phyloP scores from a whole-genome alignment of 2,329 filamentous ascomycete species.

The Epichloe coenophiala region DNA sequence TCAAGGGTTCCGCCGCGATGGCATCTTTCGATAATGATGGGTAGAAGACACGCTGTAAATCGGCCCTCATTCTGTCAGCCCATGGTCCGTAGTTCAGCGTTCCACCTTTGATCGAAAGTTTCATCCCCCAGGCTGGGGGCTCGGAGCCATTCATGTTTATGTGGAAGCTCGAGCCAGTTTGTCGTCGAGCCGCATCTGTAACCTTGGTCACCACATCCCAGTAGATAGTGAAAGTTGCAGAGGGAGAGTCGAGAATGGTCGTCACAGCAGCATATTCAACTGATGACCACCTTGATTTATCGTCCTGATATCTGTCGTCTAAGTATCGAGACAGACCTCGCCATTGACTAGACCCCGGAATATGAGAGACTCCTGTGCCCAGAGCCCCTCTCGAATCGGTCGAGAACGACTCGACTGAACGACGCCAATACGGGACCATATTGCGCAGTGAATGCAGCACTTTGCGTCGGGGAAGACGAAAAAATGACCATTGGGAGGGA shows the following conservation, averaged over 20 bases:
- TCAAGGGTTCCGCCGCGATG: constrained; percentile 46
- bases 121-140: constrained; percentile 84
- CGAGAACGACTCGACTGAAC: constrained; percentile 54
- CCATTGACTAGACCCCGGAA: constrained; percentile 59
- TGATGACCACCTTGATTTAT: constrained; percentile 72
- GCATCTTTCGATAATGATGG: constrained; percentile 71
- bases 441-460: constrained; percentile 42
- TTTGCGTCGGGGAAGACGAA: constrained; percentile 39
- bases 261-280: constrained; percentile 83
- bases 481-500: constrained; percentile 30
- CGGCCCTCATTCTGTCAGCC: constrained; percentile 79
- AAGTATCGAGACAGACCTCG: constrained; percentile 82
- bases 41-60: constrained; percentile 81
- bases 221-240: constrained; percentile 63
- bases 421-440: constrained; percentile 54
- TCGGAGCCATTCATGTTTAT: constrained; percentile 62
- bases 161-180: constrained; percentile 11
- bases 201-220: constrained; percentile 83
- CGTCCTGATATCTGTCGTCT: constrained; percentile 65
- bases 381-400: constrained; percentile 29
- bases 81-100: constrained; percentile 88
- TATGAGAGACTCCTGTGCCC: constrained; percentile 29
- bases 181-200: constrained; percentile 12
- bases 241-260: constrained; percentile 68
- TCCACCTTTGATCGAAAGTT: constrained; percentile 65